Base-by-base conservation (phyloP, 2,329 filamentous ascomycete genomes). In the Penicillium sp. region DNA sequence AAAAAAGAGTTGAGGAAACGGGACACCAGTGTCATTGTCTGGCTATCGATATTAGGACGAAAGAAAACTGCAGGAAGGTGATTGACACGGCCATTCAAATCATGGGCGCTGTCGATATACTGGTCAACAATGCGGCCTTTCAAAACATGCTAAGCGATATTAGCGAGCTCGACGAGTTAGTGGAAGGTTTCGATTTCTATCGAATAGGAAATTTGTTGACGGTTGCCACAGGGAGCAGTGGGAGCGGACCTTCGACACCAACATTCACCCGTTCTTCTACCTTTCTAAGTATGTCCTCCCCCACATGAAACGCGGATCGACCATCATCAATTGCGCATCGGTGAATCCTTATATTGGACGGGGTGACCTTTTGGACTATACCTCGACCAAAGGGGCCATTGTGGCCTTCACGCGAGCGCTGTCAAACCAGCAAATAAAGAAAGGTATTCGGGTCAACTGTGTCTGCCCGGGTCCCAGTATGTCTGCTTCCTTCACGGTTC, bases 291-390 rank as follows among this genome's bases (percentile, higher is more conserved):
- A 92, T 65, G 74, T 80, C 11, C 77, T 94, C 10, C 84, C 84
- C 0, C 86, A 92, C 71, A 88, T 94, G 84, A 81, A 83, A 65
- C 69, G 71, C n/a, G 89, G 90, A 31, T 80, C 83, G 50, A 85
- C 83, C 24, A 90, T 95, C 69, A 90, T 95, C 79, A 94, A 92
- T 76, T 91, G 90, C 67, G 85, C 88, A 40, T 91, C 87, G 28
- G 86, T 94, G 68, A 92, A 92, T 69, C 88, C 86, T 24, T 94
- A 92, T 73, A 82, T 91, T 51, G 89, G 89, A 35, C 86, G 88
- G 1, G 86, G 86, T 0, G 89, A 92, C 63, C 79, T 92, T 2
- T 81, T 94, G 44, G 89, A 94, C 71, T 92, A 94, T 74, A 91
- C 88, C 0, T 84, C 86, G 1, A 90, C 86, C 35, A 76, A 76